phyloP scores from a whole-genome alignment of 768 basidiomycete genomes.

The Mycena vitilis region DNA sequence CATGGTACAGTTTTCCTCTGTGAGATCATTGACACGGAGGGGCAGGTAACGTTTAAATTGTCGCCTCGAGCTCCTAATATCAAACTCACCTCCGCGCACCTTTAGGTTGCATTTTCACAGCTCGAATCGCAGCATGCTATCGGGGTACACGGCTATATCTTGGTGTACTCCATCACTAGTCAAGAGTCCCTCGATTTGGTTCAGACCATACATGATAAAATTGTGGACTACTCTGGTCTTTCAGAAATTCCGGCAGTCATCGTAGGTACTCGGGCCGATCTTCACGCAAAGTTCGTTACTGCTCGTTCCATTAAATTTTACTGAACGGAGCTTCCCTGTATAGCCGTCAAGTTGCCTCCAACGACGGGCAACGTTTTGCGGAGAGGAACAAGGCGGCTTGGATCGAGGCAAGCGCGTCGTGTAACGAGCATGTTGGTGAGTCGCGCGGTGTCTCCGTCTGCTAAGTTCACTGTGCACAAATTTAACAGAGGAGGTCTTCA shows the following conservation, averaged over 20 bases:
- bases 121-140: conserved; percentile 94
- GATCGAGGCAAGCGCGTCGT: conserved; percentile 91
- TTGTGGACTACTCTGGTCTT: conserved; percentile 86
- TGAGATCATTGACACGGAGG: conserved; percentile 98
- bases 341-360: conserved; percentile 77
- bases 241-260: conserved; percentile 92
- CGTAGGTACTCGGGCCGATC: conserved; percentile 92
- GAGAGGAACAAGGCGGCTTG: conserved; percentile 78
- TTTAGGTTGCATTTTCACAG: no score
- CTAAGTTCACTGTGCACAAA: no score
- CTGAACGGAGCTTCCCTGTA: background rate
- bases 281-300: conserved; percentile 69
- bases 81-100: no score
- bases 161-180: conserved; percentile 96
- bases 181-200: conserved; percentile 95
- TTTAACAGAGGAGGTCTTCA: conserved; percentile 79
- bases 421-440: conserved; percentile 87
- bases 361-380: conserved; percentile 82
- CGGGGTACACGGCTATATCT: conserved; percentile 95
- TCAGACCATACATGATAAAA: conserved; percentile 91
- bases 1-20: conserved; percentile 94
- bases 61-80: no score
- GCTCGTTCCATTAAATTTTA: no score
- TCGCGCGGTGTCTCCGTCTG: no score
- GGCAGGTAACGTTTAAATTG: conserved; percentile 85